Conservation (phyloP, 306 rosid species). For the Pueraria montana region DNA sequence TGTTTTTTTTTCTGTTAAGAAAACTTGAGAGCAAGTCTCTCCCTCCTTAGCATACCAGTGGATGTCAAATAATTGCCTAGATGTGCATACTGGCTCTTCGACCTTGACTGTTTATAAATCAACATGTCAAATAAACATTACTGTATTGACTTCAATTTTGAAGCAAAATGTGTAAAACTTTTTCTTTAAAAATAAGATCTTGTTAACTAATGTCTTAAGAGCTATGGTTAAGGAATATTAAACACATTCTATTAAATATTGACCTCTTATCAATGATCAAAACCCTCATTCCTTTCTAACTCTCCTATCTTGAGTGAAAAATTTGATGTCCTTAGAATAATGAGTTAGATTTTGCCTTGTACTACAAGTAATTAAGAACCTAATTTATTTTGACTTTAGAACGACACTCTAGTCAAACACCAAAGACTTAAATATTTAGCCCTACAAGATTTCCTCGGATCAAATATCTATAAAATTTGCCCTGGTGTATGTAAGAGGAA, state of each 20-base stretch:
- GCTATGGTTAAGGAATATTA: not conserved
- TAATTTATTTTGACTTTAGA: not conserved
- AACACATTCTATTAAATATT: too few relatives aligned
- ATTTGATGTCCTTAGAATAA: not conserved
- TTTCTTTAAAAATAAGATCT: not conserved
- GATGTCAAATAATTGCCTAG: constrained; percentile 45
- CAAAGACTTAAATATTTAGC: not conserved
- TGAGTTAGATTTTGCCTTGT: not conserved
- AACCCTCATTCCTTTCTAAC: not conserved
- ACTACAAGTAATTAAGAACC: not conserved
- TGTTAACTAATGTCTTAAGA: not conserved
- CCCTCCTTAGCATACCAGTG: constrained; percentile 23
- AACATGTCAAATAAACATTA: constrained; percentile 15
- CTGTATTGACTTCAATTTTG: not conserved
- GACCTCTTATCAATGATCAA: not conserved
- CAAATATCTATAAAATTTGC: too few relatives aligned
- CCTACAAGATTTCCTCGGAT: not conserved
- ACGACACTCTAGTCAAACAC: not conserved
- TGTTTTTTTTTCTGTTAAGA: not conserved
- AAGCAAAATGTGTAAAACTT: not conserved
- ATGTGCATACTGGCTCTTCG: not conserved
- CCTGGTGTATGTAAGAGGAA: too few relatives aligned
- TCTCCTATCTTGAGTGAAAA: not conserved
- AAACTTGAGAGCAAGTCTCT: not conserved
- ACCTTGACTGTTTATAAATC: constrained; percentile 38